phyloP scores from a whole-genome alignment of 495 filamentous ascomycete species.

The Daldinia bambusicola region DNA sequence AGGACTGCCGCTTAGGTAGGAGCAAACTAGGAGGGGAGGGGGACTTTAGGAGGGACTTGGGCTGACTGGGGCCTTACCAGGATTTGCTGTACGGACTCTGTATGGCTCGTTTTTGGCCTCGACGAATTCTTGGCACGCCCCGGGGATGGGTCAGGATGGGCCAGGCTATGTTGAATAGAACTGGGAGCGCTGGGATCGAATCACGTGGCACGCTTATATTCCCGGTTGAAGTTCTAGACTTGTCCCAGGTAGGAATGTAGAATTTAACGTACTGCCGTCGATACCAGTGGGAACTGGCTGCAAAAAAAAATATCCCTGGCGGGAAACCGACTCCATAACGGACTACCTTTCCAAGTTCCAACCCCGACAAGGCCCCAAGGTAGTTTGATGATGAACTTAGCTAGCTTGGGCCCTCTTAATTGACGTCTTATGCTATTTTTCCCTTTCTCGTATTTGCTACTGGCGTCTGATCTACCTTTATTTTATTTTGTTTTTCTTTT shows the following conservation, averaged over 20 bases:
- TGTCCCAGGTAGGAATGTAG: conserved; percentile 42
- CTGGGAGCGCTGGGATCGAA: conserved; percentile 13
- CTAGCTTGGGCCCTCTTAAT: conserved; percentile 28
- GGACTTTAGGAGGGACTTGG: conserved; percentile 11
- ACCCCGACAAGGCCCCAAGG: conserved; percentile 36
- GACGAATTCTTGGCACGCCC: conserved; percentile 20
- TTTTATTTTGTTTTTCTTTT: neutral
- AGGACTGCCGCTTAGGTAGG: conserved; percentile 18
- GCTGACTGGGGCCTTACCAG: conserved; percentile 1
- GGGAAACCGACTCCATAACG: conserved; percentile 18
- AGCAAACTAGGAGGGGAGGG: conserved; percentile 2
- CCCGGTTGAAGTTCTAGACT: conserved; percentile 39
- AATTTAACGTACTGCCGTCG: conserved; percentile 24
- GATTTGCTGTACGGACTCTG: neutral
- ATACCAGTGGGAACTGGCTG: conserved; percentile 19
- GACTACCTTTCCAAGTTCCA: conserved; percentile 30
- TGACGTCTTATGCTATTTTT: conserved; percentile 17
- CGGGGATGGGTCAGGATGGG: neutral
- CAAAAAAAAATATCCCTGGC: neutral
- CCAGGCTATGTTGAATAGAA: conserved; percentile 1
- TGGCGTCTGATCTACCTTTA: neutral
- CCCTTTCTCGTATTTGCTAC: conserved; percentile 9
- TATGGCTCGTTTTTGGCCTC: conserved; percentile 2
- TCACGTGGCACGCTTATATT: conserved; percentile 39
- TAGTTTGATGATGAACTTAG: conserved; percentile 21